Evolutionary conservation across 2,329 filamentous ascomycete species (phyloP).

Genomic region (Cytospora piceicola): DNA sequence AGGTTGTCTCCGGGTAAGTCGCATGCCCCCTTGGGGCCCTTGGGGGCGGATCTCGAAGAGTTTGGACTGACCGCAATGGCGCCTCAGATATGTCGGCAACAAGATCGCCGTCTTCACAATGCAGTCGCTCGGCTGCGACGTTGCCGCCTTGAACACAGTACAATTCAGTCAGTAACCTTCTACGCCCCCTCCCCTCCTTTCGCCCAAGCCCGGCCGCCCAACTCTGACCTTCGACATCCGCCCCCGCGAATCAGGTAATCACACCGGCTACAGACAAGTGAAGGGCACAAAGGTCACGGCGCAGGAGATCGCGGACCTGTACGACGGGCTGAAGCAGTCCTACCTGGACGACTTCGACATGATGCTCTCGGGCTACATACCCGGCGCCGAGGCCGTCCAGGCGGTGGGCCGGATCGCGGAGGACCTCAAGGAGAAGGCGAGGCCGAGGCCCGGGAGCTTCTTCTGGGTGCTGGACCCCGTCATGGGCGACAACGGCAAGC

Average conservation of each 20-base stretch:
- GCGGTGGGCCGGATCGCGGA: constrained; percentile 83
- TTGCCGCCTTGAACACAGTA: constrained; percentile 92
- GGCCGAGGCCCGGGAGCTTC: constrained; percentile 71
- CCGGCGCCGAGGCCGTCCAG: constrained; percentile 81
- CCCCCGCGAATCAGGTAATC: constrained; percentile 70
- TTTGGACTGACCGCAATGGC: constrained; percentile 22
- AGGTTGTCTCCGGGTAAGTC: constrained; percentile 51
- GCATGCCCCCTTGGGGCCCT: neutral
- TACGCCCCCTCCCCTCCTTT: neutral
- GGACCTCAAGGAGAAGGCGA: constrained; percentile 72
- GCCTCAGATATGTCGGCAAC: constrained; percentile 87
- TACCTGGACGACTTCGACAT: constrained; percentile 89
- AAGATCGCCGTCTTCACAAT: constrained; percentile 95
- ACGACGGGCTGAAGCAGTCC: constrained; percentile 80
- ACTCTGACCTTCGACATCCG: constrained; percentile 7
- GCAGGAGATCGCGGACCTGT: constrained; percentile 81
- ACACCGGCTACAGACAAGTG: constrained; percentile 88
- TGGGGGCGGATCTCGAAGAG: neutral
- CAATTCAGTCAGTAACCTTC: constrained; percentile 77
- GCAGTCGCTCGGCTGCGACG: constrained; percentile 91
- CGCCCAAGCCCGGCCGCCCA: neutral
- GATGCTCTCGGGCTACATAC: constrained; percentile 93
- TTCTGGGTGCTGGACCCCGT: constrained; percentile 98
- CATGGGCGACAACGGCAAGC: constrained; percentile 92
- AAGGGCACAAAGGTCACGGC: constrained; percentile 83